Evolutionary conservation across 192 early-diverging fungal genomes (phyloP).

Genomic region (Coemansia sp.): DNA sequence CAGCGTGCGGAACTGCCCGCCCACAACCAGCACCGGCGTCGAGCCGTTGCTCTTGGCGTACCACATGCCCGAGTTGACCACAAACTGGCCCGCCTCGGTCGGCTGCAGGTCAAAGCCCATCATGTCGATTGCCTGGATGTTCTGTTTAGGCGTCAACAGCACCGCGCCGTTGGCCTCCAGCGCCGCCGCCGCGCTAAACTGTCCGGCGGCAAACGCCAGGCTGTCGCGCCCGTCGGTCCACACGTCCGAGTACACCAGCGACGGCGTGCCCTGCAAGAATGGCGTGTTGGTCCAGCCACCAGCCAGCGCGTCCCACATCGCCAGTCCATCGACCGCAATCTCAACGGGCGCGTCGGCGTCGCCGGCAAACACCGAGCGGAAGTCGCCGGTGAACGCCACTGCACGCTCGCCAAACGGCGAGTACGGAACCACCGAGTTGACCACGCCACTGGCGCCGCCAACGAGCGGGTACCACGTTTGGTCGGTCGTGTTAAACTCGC

Average conservation of each 20-base stretch:
- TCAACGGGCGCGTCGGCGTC: not conserved
- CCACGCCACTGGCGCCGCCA: constrained; percentile 52
- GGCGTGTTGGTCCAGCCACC: constrained; percentile 37
- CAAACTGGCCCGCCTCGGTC: constrained; percentile 11
- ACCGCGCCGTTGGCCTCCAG: constrained; percentile 36
- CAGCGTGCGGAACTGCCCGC: constrained; percentile 54
- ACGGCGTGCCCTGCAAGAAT: constrained; percentile 24
- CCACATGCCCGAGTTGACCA: constrained; percentile 53
- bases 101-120: constrained; percentile 33
- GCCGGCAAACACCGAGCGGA: constrained; percentile 14
- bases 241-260: constrained; percentile 22
- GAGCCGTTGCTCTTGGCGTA: constrained; percentile 51
- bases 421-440: constrained; percentile 43
- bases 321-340: constrained; percentile 14
- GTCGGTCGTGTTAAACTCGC: constrained; percentile 41
- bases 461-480: constrained; percentile 34
- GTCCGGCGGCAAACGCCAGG: constrained; percentile 33
- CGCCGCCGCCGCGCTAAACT: constrained; percentile 36
- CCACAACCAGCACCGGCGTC: constrained; percentile 47
- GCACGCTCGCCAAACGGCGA: constrained; percentile 35
- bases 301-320: constrained; percentile 36
- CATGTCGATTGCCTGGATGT: constrained; percentile 27
- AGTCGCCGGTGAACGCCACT: constrained; percentile 30
- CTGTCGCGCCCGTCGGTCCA: constrained; percentile 19
- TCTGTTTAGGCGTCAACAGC: constrained; percentile 18